A percentile compares a stretch with the other conserved stretches of the same genome.
These are phyloP conservation scores for Neonectria ditissima DNA, from an alignment of 2,329 filamentous ascomycete species.

Conservation along the genomic window DNA sequence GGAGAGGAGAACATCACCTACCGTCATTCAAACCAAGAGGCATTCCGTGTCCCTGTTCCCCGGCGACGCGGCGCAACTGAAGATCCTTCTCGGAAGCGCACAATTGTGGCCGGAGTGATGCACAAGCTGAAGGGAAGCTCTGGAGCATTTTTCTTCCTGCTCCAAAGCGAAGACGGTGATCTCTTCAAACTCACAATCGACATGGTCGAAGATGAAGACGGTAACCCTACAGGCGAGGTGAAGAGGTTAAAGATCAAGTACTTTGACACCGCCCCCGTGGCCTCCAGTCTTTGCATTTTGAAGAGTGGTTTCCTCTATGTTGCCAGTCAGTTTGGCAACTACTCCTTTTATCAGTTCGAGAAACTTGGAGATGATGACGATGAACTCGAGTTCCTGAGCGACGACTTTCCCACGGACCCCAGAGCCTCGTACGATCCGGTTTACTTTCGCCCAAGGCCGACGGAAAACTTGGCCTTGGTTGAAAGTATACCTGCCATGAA, in stretches of 20 bases:
- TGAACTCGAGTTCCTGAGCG: slow-evolving; percentile 86
- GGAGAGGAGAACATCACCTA: slow-evolving; percentile 96
- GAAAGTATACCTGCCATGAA: slow-evolving; percentile 91
- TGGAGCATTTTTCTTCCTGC: slow-evolving; percentile 95
- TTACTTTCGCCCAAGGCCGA: slow-evolving; percentile 84
- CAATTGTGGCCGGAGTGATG: slow-evolving; percentile 92
- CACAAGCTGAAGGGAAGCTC: slow-evolving; percentile 87
- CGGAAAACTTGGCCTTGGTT: slow-evolving; percentile 86
- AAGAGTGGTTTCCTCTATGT: slow-evolving; percentile 97
- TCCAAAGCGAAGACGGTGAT: slow-evolving; percentile 98
- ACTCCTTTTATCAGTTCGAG: slow-evolving; percentile 96
- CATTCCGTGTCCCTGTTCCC: slow-evolving; percentile 90
- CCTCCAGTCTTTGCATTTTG: slow-evolving; percentile 88
- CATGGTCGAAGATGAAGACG: slow-evolving; percentile 84
- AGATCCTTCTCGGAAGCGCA: slow-evolving; percentile 89
- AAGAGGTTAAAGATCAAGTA: slow-evolving; percentile 92
- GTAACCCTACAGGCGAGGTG: slow-evolving; percentile 84
- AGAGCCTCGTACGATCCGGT: slow-evolving; percentile 78
- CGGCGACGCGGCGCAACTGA: slow-evolving; percentile 88
- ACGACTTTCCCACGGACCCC: slow-evolving; percentile 82
- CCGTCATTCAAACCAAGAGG: slow-evolving; percentile 93
- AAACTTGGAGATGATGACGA: slow-evolving; percentile 96
- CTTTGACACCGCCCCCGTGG: slow-evolving; percentile 94
- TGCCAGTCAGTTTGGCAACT: slow-evolving; percentile 91
- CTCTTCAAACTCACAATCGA: slow-evolving; percentile 96